These are phyloP conservation scores for Thelephora ganbajun DNA, from an alignment of 768 basidiomycete genomes.

Conservation along the genomic window DNA sequence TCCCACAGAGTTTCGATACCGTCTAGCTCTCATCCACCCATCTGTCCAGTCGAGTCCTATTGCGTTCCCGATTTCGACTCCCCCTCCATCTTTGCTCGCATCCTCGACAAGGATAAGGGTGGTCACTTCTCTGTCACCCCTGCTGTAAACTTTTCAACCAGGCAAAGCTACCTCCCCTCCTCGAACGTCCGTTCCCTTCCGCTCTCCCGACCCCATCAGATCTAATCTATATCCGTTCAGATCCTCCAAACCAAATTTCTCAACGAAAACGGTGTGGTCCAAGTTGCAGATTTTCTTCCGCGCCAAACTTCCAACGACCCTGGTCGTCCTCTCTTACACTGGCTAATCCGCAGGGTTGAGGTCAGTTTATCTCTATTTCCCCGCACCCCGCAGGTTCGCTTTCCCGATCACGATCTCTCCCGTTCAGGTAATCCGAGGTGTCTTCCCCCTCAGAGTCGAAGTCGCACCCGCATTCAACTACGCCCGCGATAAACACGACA, in stretches of 20 bases:
- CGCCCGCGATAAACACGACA: constrained; percentile 61
- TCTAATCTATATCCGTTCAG: constrained; percentile 25
- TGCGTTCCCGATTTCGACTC: constrained; percentile 92
- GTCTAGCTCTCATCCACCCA: background rate
- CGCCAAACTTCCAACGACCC: constrained; percentile 31
- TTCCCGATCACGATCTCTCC: background rate
- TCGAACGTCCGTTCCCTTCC: constrained; percentile 44
- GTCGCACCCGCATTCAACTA: constrained; percentile 97
- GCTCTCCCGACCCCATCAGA: constrained; percentile 1
- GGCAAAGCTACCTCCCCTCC: constrained; percentile 73
- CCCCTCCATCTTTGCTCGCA: constrained; percentile 82
- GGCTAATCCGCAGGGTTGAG: constrained; percentile 78
- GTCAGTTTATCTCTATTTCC: constrained; percentile 14
- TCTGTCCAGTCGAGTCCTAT: constrained; percentile 65
- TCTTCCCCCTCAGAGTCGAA: constrained; percentile 67
- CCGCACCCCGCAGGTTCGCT: background rate
- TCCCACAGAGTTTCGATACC: background rate
- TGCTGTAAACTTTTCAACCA: constrained; percentile 49
- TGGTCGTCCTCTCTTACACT: constrained; percentile 58
- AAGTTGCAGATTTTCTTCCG: constrained; percentile 77
- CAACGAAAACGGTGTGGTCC: constrained; percentile 76
- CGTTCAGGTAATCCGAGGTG: constrained; percentile 66
- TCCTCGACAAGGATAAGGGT: constrained; percentile 81
- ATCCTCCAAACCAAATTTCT: constrained; percentile 86
- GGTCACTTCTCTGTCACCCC: constrained; percentile 90